A percentile compares a stretch with the other conserved stretches of the same genome.
These are phyloP conservation scores for Hymenoscyphus fructigenus DNA, from an alignment of 2,329 filamentous ascomycete genomes.

Conservation along the genomic window DNA sequence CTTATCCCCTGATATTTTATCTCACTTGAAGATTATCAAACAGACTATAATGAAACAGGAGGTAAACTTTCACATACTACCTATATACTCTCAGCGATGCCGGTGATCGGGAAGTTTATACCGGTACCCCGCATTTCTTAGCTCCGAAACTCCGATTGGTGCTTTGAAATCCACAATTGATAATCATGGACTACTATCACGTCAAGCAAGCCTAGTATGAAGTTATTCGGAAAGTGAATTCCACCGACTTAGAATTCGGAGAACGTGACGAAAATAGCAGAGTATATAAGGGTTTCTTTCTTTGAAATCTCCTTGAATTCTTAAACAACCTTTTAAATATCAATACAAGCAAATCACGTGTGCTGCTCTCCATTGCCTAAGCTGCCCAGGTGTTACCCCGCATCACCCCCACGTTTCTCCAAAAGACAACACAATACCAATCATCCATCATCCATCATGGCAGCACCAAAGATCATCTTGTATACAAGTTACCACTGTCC, in stretches of 20 bases:
- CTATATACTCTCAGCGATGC: not conserved
- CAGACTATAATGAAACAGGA: too few species aligned
- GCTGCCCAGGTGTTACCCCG: not conserved
- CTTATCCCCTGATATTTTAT: too few species aligned
- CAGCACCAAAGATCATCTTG: conserved; percentile 50
- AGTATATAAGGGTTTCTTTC: not conserved
- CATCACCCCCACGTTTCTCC: not conserved
- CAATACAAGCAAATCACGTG: not conserved
- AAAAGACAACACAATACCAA: not conserved
- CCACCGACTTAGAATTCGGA: not conserved
- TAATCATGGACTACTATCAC: not conserved
- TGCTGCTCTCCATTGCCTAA: not conserved
- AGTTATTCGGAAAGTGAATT: not conserved
- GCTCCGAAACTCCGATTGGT: not conserved
- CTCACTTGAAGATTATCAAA: too few species aligned
- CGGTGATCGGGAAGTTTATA: too few species aligned
- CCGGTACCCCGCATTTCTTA: not conserved
- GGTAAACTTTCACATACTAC: not conserved
- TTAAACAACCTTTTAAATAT: not conserved
- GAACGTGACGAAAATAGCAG: not conserved
- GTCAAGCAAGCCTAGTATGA: not conserved
- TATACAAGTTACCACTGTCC: conserved; percentile 72
- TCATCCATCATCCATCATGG: not conserved
- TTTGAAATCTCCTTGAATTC: not conserved
- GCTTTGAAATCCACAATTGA: not conserved